A percentile compares a stretch with the other conserved stretches of the same genome.
Evolutionary conservation across 202 grass and related monocot genomes (phyloP).

Genomic region (Schoenoplectus tabernaemontani): DNA sequence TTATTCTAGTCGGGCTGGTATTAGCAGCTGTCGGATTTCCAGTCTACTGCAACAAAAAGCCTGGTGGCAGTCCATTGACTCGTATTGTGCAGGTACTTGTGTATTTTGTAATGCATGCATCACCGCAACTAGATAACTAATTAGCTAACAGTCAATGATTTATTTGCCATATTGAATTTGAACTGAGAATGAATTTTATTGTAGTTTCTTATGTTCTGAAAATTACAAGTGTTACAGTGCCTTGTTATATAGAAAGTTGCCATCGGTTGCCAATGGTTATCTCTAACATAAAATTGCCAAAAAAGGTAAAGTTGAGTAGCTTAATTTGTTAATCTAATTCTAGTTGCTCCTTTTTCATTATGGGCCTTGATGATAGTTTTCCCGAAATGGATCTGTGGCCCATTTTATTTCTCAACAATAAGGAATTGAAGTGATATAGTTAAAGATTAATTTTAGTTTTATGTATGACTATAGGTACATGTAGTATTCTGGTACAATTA

Average conservation of each 20-base stretch:
- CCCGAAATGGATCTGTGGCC: no score
- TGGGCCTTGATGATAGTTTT: no score
- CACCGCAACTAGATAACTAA: not conserved
- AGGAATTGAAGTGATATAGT: not conserved
- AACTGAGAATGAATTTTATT: no score
- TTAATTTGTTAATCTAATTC: no score
- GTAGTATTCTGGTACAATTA: not conserved
- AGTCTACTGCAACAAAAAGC: conserved; percentile 45
- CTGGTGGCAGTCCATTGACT: conserved; percentile 40
- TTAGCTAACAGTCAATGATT: not conserved
- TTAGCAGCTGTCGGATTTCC: conserved; percentile 35
- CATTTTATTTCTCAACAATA: no score
- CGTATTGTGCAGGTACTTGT: conserved; percentile 41
- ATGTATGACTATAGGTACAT: not conserved
- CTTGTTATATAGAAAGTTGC: no score
- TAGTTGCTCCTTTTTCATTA: no score
- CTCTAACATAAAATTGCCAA: no score
- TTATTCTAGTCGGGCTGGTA: conserved; percentile 40
- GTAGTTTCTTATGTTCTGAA: no score
- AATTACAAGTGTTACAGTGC: no score
- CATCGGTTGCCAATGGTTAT: no score
- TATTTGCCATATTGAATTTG: not conserved
- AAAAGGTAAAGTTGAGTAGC: no score
- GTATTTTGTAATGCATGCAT: not conserved
- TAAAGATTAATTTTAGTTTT: not conserved